Evolutionary conservation across 2,329 filamentous ascomycete genomes (phyloP), one percentile per base, ranked within the genome.

Genomic region (Pseudopyricularia javanii): DNA sequence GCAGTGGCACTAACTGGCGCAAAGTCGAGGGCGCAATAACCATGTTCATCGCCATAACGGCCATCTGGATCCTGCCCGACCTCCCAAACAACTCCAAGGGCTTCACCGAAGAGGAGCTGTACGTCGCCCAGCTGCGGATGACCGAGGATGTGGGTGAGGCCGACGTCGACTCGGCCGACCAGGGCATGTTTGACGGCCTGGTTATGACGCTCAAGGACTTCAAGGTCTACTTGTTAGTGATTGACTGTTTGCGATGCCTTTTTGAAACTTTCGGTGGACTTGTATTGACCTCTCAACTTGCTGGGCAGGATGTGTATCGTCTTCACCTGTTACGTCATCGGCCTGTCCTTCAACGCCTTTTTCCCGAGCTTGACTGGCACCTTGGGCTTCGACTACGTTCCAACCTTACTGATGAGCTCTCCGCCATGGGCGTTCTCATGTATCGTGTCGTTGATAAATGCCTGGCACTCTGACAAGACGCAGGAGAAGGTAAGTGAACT

Each of bases 391-490:
- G 61, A 54, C 17, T 72, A 76, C 51, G 69, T 75, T 2, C 70
- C 74, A 0, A 78, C 75, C 0, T 66, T 79, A n/a, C 66, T 79
- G 17, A 73, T 79, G 67, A 75, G 72, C 57, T 68, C 76, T 2
- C 76, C 76, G 2, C 78, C 78, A 0, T 81, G 78, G 73, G 67
- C 74, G 4, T 80, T 80, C 58, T 71, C 76, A 9, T 78, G 75
- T 58, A 67, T 81, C 26, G 64, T 80, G 9, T 79, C 75, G 0
- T 59, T 80, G n/a, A 56, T 73, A 35, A 52, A 52, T 53, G 75
- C 77, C 6, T 79, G 75, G 74, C 74, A 79, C 59, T 72, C 78
- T 4, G 78, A 81, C 56, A 67, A 70, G 33, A 73, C 70, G 0
- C 71, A 78, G 58, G 76, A 81, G 63, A 52, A 52, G 49, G 49